These are phyloP conservation scores for Tricholoma bakamatsutake DNA, from an alignment of 768 basidiomycete genomes.

Conservation along the genomic window DNA sequence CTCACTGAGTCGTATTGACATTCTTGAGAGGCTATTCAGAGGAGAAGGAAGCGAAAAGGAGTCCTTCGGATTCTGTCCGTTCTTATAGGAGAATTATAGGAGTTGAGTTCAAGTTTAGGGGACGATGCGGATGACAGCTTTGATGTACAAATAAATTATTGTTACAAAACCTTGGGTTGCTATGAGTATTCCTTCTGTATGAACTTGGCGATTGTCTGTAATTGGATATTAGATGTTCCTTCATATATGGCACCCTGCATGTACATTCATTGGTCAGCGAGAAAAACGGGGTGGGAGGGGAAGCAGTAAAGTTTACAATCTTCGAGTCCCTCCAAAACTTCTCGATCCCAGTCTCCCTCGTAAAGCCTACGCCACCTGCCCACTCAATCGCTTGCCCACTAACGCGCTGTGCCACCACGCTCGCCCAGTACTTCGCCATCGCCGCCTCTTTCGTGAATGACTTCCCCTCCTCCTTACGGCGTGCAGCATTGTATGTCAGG, in stretches of 20 bases:
- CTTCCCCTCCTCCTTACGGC: conserved; percentile 87
- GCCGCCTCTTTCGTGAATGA: conserved; percentile 91
- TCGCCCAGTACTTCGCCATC: conserved; percentile 95
- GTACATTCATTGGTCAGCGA: conserved; percentile 1
- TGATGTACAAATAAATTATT: not conserved
- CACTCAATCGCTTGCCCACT: conserved; percentile 92
- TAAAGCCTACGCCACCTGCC: conserved; percentile 92
- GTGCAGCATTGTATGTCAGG: conserved; percentile 93
- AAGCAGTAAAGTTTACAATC: conserved; percentile 54
- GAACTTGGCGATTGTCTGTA: conserved; percentile 92
- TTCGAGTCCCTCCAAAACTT: conserved; percentile 97
- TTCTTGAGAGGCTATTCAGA: not conserved
- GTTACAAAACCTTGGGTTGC: not conserved
- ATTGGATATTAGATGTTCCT: conserved; percentile 97
- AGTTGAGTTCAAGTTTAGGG: not conserved
- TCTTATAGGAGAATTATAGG: not conserved
- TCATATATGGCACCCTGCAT: conserved; percentile 86
- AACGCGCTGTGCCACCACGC: conserved; percentile 84
- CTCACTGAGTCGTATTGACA: not conserved
- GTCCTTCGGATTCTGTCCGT: not conserved
- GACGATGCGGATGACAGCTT: not conserved
- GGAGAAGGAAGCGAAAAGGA: not conserved
- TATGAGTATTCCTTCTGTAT: conserved; percentile 82
- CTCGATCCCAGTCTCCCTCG: conserved; percentile 91
- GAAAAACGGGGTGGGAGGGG: not conserved